Conservation (phyloP, 352 stramenopile species). For the Phytophthora pistaciae region DNA sequence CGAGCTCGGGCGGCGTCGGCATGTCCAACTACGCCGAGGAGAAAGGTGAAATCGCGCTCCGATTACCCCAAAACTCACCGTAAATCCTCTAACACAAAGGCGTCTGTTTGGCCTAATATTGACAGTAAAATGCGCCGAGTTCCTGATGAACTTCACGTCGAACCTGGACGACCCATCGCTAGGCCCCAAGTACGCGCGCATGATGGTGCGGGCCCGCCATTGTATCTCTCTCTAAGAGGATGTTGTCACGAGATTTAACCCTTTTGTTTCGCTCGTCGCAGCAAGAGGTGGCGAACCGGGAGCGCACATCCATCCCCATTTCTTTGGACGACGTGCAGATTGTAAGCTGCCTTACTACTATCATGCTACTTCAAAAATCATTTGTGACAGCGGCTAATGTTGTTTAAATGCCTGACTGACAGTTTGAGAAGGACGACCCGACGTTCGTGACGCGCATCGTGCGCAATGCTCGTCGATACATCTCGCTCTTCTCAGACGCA, state of each 20-base stretch:
- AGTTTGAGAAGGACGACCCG: slow-evolving; percentile 84
- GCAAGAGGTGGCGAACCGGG: slow-evolving; percentile 91
- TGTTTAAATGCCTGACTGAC: background rate
- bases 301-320: slow-evolving; percentile 82
- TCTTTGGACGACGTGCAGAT: slow-evolving; percentile 84
- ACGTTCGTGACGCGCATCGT: slow-evolving; percentile 87
- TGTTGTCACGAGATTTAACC: background rate
- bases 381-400: slow-evolving; percentile 32
- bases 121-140: slow-evolving; percentile 79
- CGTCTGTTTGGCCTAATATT: background rate
- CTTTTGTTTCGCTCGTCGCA: slow-evolving; percentile 22
- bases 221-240: background rate
- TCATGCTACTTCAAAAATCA: background rate
- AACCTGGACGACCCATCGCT: slow-evolving; percentile 71
- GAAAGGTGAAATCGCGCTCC: slow-evolving; percentile 25
- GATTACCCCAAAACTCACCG: background rate
- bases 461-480: slow-evolving; percentile 89
- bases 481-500: slow-evolving; percentile 89
- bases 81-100: background rate
- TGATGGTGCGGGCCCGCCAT: slow-evolving; percentile 57
- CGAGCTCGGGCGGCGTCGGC: slow-evolving; percentile 30
- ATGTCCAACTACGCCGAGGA: slow-evolving; percentile 48
- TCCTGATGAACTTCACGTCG: slow-evolving; percentile 80
- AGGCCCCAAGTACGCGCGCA: slow-evolving; percentile 80
- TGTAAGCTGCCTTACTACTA: slow-evolving; percentile 43